These are phyloP conservation scores for Trypanosoma lewisi DNA, from an alignment of 208 protist species.

Conservation along the genomic window DNA sequence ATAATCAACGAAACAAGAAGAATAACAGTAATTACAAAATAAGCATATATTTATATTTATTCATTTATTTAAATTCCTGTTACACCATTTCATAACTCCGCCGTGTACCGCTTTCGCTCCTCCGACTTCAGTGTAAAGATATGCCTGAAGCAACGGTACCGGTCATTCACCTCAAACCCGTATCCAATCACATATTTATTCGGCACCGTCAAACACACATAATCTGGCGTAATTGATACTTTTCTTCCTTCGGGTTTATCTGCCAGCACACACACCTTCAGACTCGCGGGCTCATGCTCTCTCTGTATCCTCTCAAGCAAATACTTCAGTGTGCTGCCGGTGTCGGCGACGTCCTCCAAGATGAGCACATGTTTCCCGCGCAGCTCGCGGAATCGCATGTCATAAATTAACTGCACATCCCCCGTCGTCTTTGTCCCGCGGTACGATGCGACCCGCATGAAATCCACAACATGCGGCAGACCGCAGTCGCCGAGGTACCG, in stretches of 20 bases:
- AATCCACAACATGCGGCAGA: slow-evolving; percentile 82
- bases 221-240: slow-evolving; percentile 57
- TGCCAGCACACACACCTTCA: slow-evolving; percentile 73
- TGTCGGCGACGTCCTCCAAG: slow-evolving; percentile 89
- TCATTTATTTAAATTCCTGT: slow-evolving; percentile 19
- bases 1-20: not conserved
- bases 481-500: slow-evolving; percentile 70
- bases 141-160: slow-evolving; percentile 77
- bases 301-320: slow-evolving; percentile 40
- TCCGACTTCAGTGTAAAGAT: slow-evolving; percentile 73
- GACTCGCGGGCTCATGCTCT: slow-evolving; percentile 49
- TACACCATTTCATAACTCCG: slow-evolving; percentile 53
- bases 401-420: slow-evolving; percentile 47
- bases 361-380: slow-evolving; percentile 84
- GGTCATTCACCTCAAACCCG: slow-evolving; percentile 91
- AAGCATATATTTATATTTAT: not conserved
- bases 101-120: slow-evolving; percentile 54
- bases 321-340: slow-evolving; percentile 72
- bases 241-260: slow-evolving; percentile 78
- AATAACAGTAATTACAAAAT: not conserved
- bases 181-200: slow-evolving; percentile 91
- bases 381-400: slow-evolving; percentile 61
- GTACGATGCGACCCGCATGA: slow-evolving; percentile 82
- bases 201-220: slow-evolving; percentile 56
- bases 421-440: slow-evolving; percentile 59